Base-by-base conservation (phyloP, 106 monocot genomes). In the Apostasia shenzhenica region DNA sequence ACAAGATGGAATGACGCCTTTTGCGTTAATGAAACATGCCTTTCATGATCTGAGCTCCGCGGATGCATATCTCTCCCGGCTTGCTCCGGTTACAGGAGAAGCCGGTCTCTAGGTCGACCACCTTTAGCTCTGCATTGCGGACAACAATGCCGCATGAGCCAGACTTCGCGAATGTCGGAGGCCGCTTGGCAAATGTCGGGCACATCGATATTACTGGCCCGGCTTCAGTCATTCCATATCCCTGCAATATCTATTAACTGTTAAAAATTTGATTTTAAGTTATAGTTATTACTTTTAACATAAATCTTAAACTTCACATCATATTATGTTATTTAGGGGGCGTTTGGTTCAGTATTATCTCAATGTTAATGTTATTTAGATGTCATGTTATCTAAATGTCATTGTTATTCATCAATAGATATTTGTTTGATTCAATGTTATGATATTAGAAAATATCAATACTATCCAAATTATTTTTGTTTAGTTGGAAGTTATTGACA, bases 181-280 rank as follows among this genome's bases (percentile, higher is more conserved):
- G 90, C 13, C 70, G 37, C 77, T 83, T 83, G 2, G 90, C 90
- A 13, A 86, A 91, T 0, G 73, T 81, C 14, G 81, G 74, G 63
- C 86, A 91, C 86, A 91, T 91, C 13, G 90, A 83, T 1, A 91
- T 64, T 67, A 91, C 90, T 11, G 90, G 86, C 2, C 86, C 90
- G 0, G 90, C 90, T 64, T 91, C 90, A 3, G 90, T 91, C 90
- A 91, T 91, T 11, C 90, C 90, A 45, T 91, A 91, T 1, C 90
- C 90, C 86, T 88, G 48, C 49, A 81, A 38, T 40, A 6, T 48
- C 48, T 5, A 8, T 41, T 2, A 62, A 62, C 14, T 58, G 8
- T 54, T 12, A 54, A 12, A 9, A 54, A 9, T 2, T 9, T 5
- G 13, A 1, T 9, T 54, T 12, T 54, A 1, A 5, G 54, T 54